Evolutionary conservation across 2,329 filamentous ascomycete species (phyloP).

Genomic region (Camptophora hylomeconis): DNA sequence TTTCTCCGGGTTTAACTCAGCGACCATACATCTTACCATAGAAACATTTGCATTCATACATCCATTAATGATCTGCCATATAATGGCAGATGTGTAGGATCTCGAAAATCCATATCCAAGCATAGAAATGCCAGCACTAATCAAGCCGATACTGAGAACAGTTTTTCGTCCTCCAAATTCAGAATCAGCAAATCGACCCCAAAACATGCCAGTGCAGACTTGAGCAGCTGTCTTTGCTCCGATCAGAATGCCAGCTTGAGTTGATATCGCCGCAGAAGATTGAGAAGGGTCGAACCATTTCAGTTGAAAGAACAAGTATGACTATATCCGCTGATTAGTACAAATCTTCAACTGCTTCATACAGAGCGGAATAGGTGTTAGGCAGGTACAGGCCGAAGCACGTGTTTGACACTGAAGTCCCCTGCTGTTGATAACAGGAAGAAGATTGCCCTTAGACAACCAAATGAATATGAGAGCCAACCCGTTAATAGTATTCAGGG

Average conservation of each 20-base stretch:
- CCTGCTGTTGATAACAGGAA: too few relatives aligned
- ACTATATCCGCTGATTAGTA: too few relatives aligned
- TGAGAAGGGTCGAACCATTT: constrained; percentile 54
- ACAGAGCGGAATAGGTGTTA: too few relatives aligned
- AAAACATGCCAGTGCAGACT: constrained; percentile 68
- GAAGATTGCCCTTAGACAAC: too few relatives aligned
- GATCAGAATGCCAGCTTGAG: constrained; percentile 57
- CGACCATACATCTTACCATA: constrained; percentile 61
- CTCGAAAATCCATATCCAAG: constrained; percentile 57
- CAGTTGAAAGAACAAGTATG: constrained; percentile 78
- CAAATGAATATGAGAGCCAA: too few relatives aligned
- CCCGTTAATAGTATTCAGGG: too few relatives aligned
- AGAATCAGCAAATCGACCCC: constrained; percentile 60
- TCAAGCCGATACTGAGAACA: constrained; percentile 62
- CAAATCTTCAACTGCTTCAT: too few relatives aligned
- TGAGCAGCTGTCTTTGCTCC: constrained; percentile 69
- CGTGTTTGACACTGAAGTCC: too few relatives aligned
- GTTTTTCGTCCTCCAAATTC: constrained; percentile 58
- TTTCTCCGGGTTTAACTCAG: constrained; percentile 57
- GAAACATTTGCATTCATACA: constrained; percentile 56
- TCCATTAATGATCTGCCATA: constrained; percentile 55
- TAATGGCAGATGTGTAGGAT: constrained; percentile 48
- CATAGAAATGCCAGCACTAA: constrained; percentile 54
- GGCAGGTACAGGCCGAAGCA: too few relatives aligned
- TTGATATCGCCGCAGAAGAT: constrained; percentile 51